Evolutionary conservation across 495 filamentous ascomycete genomes (phyloP), one percentile per base, ranked within the genome.

Genomic region (Aspergillus nanangensis): DNA sequence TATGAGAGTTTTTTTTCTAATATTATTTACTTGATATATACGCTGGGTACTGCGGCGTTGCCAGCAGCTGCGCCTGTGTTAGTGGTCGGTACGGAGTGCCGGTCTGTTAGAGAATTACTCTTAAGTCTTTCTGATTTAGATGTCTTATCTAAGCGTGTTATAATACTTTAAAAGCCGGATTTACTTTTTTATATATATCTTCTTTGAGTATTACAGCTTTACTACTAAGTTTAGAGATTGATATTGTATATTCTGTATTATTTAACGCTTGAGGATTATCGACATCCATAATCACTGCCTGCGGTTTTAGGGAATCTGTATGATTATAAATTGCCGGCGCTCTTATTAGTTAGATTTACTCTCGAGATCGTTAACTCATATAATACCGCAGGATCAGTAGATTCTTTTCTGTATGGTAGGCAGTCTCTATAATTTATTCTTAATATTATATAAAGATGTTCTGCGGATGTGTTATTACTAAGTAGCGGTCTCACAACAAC

Each of bases 341-440:
- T 18, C 17, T 38, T 38, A n/a, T 8, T 38, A 18, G 36, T 18
- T 18, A 38, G 15, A 38, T 38, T 10, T 21, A 38, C 36, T 38
- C 36, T 2, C 36, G 36, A 38, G 36, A 11, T 8, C 8, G 17
- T n/a, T 18, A 21, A 18, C 36, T 38, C 36, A n/a, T 23, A 27
- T 51, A 31, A 23, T 37, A 51, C 21, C 39, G 43, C 17, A 51
- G 48, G 42, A 51, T 35, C 22, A 51, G 41, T n/a, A 46, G 43
- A 36, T 51, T 37, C 18, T 51, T 41, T 38, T 36, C 22, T 24
- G 48, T 43, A 42, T 51, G 37, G n/a, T 41, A 22, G 22, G 29
- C 29, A n/a, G 22, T 41, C 39, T 23, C 39, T 29, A 52, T 43
- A 17, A 37, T 24, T 24, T 43, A 38, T 43, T 43, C 43, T 52